Percentiles rank a stretch among this genome's conserved stretches.
These are phyloP conservation scores for Plasmodium gonderi DNA, from an alignment of 169 alveolate species.

Conservation along the genomic window DNA sequence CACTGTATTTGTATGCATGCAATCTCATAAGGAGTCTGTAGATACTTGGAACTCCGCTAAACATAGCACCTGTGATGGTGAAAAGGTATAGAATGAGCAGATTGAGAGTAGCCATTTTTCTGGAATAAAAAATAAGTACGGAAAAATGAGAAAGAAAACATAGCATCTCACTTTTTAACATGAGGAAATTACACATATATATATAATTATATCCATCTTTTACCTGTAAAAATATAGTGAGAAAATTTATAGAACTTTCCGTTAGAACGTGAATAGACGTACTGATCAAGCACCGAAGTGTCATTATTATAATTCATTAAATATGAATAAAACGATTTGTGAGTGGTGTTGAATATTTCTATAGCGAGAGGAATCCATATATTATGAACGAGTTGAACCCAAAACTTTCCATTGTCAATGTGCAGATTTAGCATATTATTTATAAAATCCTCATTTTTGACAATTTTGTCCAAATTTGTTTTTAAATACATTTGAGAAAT, in stretches of 20 bases:
- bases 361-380: conserved; percentile 69
- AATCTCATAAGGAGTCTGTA: conserved; percentile 65
- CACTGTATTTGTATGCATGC: conserved; percentile 51
- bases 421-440: conserved; percentile 72
- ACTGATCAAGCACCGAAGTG: conserved; percentile 27
- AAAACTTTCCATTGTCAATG: conserved; percentile 65
- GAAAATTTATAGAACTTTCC: conserved; percentile 49
- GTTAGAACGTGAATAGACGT: conserved; percentile 2
- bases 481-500: conserved; percentile 62
- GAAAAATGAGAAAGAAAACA: too few species aligned
- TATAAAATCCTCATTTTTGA: conserved; percentile 55
- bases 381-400: conserved; percentile 70
- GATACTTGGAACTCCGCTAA: conserved; percentile 72
- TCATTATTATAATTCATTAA: conserved; percentile 33
- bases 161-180: too few species aligned
- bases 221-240: conserved; percentile 67
- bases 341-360: conserved; percentile 11
- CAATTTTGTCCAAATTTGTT: conserved; percentile 53
- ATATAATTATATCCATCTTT: neutral
- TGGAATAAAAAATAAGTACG: neutral
- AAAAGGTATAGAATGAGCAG: neutral
- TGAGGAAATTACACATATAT: too few species aligned
- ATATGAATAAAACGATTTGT: conserved; percentile 34
- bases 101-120: neutral
- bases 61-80: conserved; percentile 26